phyloP scores from a whole-genome alignment of 2,329 filamentous ascomycete genomes.

The Fusarium nanum region DNA sequence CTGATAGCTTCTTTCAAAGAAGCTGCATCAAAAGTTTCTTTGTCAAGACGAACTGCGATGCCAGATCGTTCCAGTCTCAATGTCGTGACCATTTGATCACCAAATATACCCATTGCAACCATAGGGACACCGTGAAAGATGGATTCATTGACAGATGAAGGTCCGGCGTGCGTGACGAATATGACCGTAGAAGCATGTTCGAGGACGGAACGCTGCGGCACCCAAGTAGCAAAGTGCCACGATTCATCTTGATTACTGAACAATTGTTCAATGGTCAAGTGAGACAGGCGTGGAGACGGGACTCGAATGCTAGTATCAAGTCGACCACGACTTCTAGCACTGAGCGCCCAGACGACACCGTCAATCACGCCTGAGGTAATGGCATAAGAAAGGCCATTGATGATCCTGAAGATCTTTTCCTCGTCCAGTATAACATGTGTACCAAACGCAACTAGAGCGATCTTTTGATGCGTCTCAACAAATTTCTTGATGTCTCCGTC shows the following conservation, averaged over 20 bases:
- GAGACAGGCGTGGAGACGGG: not conserved
- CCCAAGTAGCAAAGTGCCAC: conserved; percentile 8
- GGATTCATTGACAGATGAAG: conserved; percentile 7
- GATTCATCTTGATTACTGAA: not conserved
- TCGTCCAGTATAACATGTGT: conserved; percentile 5
- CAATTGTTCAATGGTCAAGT: not conserved
- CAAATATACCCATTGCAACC: conserved; percentile 6
- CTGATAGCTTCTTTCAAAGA: not conserved
- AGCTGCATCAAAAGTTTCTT: not conserved
- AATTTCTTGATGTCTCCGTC: not conserved
- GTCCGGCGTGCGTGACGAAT: conserved; percentile 1
- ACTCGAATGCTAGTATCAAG: not conserved
- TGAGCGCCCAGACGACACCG: conserved; percentile 1
- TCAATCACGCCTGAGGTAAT: not conserved
- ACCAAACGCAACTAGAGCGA: conserved; percentile 8
- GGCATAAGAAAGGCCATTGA: not conserved
- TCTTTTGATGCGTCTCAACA: not conserved
- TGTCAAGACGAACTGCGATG: not conserved
- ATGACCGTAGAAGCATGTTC: not conserved
- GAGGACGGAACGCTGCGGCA: not conserved
- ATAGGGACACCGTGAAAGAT: conserved; percentile 10
- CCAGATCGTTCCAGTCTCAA: not conserved
- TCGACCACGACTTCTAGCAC: not conserved
- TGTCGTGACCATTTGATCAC: conserved; percentile 2
- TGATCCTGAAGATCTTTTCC: not conserved